Base-by-base conservation (phyloP, 1,139 yeast species). In the Yamadazyma conglobata region DNA sequence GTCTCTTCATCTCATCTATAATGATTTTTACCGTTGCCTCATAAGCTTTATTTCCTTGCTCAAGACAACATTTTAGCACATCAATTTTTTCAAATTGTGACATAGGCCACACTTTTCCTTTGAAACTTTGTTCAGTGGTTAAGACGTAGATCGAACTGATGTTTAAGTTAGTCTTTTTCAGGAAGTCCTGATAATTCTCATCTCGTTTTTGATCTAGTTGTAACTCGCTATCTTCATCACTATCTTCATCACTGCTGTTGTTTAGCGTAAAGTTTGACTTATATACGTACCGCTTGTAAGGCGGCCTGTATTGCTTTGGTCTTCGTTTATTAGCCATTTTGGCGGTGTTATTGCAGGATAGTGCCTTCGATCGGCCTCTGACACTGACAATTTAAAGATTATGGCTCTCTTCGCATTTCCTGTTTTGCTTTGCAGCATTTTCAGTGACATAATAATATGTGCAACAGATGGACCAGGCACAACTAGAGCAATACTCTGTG, bases 251-350 rank as follows among this genome's bases (percentile, higher is more conserved):
- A 34, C 59, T 50, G 47, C 64, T 49, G 37, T 48, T 50, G 15
- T 46, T 53, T 13, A 42, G 46, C 4, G 59, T 54, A 29, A 56
- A 67, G 31, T 71, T 69, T 18, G 72, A 67, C 22, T 82, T 79
- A 42, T 85, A 87, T 10, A 81, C 85, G 55, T 82, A 83, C 58
- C 81, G 73, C 60, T 79, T 71, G 58, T 84, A 87, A 25, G 91
- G 84, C 47, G 82, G 78, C 54, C 81, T 78, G 34, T 72, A 65
- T 67, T 87, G 81, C 65, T 83, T 83, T 10, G 95, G 88, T 55
- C 96, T 70, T 51, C 89, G 61, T 58, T 87, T 87, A 57, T 87
- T 87, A 27, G 88, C 95, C 77, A 87, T 87, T 39, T 52, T 64
- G 65, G 31, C 15, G 13, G 17, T 22, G 24, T 32, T 20, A 30